These are phyloP conservation scores for Solanum hybrid DNA, from an alignment of 305 asterid species.

Conservation along the genomic window DNA sequence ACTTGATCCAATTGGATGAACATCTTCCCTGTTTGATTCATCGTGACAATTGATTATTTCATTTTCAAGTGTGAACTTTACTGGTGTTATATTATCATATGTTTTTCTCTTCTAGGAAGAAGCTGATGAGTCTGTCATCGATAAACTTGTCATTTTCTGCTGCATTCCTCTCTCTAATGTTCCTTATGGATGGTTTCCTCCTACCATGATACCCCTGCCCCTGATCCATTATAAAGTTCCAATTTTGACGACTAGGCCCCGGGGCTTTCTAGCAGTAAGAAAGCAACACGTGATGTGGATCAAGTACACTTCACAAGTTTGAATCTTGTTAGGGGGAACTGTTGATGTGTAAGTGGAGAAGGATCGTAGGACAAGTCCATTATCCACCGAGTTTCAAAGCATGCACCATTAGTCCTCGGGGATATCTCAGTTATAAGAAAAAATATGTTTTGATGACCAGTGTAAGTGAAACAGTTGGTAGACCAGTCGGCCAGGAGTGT, in stretches of 20 bases:
- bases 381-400: not conserved
- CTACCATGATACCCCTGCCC: not conserved
- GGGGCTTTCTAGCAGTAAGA: not conserved
- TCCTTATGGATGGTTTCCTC: not conserved
- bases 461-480: not conserved
- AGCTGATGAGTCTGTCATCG: not conserved
- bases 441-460: not conserved
- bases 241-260: not conserved
- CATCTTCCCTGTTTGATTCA: not conserved
- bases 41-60: not conserved
- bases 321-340: not conserved
- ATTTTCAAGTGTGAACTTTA: not conserved
- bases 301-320: not conserved
- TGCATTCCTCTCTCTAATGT: not conserved
- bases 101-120: not conserved
- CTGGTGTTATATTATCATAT: not conserved
- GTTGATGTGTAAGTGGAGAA: not conserved
- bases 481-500: not conserved
- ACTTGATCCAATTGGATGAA: not conserved
- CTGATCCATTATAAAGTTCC: not conserved
- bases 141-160: not conserved
- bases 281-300: not conserved
- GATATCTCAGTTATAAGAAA: not conserved
- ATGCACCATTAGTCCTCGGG: not conserved
- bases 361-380: not conserved